Evolutionary conservation across 2,329 filamentous ascomycete species (phyloP), one percentile per base, ranked within the genome.

Genomic region (Metarhizium humberi): DNA sequence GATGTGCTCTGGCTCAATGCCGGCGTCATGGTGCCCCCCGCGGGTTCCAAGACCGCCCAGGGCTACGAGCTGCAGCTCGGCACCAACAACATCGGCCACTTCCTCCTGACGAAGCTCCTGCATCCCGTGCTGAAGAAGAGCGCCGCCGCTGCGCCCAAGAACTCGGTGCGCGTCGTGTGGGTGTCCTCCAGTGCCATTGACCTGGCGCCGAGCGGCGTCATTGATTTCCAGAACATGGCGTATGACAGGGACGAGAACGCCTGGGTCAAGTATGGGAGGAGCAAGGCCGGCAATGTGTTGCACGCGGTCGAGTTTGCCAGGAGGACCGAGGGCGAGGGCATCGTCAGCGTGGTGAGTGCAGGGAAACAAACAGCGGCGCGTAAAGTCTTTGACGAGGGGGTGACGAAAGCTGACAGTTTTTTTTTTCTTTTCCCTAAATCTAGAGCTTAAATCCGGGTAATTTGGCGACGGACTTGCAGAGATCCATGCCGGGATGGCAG

Each of bases 1-100:
- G 69, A 77, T 56, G 58, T 73, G 1, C 56, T 77, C 11, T 70
- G 73, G 59, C 72, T 76, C 58, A 77, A 77, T 63, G 75, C 75
- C 0, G 75, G 69, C 8, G 65, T 76, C 29, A 75, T 76, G 67
- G 63, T 61, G 3, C 65, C 72, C 2, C 73, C 75, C 0, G 62
- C 64, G 18, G 72, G 69, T 0, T 69, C 66, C 18, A 67, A 67
- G 63, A 75, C 74, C 2, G 66, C 65, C 6, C 73, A 75, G 50
- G 67, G 69, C 2, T 71, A 74, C 51, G 73, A 75, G 59, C 66
- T 74, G 18, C 73, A 75, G 2, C 45, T 18, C 6, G 3, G 14
- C 8, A 8, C 3, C 7, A 25, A 25, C 36, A 30, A 14, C 20
- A 25, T 53, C 16, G 52, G 43, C 4, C 29, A 10, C 10, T 53